Conservation (phyloP, 176 grass and related monocot genomes). For the Urochloa ruziziensis region DNA sequence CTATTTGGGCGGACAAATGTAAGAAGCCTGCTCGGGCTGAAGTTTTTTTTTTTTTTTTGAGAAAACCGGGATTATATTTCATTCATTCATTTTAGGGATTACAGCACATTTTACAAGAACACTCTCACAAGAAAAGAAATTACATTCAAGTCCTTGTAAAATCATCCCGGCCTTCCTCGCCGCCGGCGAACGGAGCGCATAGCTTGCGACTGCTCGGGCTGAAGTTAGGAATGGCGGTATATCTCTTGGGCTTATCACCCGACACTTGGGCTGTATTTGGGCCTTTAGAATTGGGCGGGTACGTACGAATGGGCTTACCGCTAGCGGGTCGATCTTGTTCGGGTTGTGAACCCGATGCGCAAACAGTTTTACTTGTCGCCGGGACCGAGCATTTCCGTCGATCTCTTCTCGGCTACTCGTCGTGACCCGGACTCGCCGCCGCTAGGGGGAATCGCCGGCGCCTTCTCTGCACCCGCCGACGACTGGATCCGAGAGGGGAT, state of each 20-base stretch:
- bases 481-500: neutral
- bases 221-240: no score
- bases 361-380: neutral
- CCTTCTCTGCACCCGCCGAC: neutral
- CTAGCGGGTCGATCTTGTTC: neutral
- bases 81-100: no score
- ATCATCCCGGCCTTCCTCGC: no score
- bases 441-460: neutral
- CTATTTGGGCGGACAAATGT: neutral
- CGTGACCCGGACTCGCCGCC: neutral
- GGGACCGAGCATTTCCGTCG: neutral
- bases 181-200: no score
- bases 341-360: neutral
- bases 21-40: no score
- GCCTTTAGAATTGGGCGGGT: neutral
- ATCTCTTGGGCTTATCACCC: neutral
- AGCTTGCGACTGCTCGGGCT: no score
- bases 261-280: neutral
- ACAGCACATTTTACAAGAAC: no score
- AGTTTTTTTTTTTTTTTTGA: no score
- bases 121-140: no score
- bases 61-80: no score
- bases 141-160: no score
- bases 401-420: neutral
- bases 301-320: neutral